Conservation (phyloP, 2,329 filamentous ascomycete genomes). For the Trichoderma hamatum region DNA sequence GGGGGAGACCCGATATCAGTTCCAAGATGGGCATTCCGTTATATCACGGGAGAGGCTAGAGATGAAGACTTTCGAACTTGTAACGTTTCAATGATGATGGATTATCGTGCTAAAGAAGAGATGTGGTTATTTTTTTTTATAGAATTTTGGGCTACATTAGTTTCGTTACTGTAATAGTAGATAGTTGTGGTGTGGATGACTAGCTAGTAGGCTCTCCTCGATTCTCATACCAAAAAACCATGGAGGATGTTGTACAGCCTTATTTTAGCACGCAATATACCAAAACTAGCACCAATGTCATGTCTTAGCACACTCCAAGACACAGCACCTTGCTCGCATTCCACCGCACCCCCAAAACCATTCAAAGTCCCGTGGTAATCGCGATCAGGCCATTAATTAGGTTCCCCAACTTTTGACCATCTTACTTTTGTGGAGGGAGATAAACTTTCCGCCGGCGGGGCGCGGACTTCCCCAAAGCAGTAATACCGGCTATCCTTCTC, state of each 20-base stretch:
- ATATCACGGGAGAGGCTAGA: not conserved
- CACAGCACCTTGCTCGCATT: not conserved
- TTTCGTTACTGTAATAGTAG: not conserved
- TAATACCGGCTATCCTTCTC: conserved; percentile 15
- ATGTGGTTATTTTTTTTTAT: not conserved
- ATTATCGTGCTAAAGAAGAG: not conserved
- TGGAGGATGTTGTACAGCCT: not conserved
- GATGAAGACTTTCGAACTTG: not conserved
- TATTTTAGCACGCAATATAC: not conserved
- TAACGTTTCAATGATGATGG: not conserved
- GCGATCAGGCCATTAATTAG: conserved; percentile 12
- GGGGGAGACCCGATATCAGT: not conserved
- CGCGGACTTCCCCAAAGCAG: conserved; percentile 28
- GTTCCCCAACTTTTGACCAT: not conserved
- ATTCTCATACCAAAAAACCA: not conserved
- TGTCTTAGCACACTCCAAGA: conserved; percentile 11
- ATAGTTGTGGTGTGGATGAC: not conserved
- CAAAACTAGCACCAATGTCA: not conserved
- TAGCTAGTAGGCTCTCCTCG: not conserved
- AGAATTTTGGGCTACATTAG: not conserved
- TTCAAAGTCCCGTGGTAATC: not conserved
- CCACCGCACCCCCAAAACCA: not conserved
- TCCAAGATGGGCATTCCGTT: not conserved
- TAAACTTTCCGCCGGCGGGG: conserved; percentile 22
- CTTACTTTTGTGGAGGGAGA: not conserved